Base-by-base conservation (phyloP, 495 filamentous ascomycete species). In the Aspergillus nanangensis region DNA sequence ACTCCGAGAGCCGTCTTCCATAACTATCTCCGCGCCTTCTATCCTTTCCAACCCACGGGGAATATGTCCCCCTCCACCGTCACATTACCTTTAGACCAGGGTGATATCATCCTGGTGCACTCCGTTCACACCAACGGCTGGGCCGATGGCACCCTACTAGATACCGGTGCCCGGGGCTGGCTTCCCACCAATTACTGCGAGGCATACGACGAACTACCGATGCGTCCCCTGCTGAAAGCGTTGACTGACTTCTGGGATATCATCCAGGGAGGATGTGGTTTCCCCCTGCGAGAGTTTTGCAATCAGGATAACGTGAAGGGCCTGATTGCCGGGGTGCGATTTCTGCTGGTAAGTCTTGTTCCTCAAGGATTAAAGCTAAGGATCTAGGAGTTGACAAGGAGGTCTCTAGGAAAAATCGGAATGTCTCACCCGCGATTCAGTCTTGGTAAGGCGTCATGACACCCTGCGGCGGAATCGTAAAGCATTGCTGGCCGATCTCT, bases 171-270 rank as follows among this genome's bases (percentile, higher is more conserved):
- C 45, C 80, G 94, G 55, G 94, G 94, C 45, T 99, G 94, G 94
- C 71, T 99, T 46, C 94, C 94, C 22, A 97, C 94, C 3, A 99
- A 99, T 63, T 97, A 97, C 62, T 99, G 94, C 71, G 89, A 96
- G 61, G 78, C 87, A 9, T 99, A 96, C 62, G 87, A 95, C 50
- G 85, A 89, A 37, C 74, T 88, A 17, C 81, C 87, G 40, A 92
- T 96, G 76, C 81, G 83, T 47, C 86, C 80, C 47, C 76, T 97
- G 23, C 74, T 99, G 20, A 88, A 87, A 49, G 90, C 93, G 2
- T 69, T 96, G 59, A 82, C 91, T 8, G 84, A 90, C 51, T 89
- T 97, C 47, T 97, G 91, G 88, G 93, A 97, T 60, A 75, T 95
- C 50, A 80, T 95, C 61, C 82, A 78, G 71, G 86, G 74, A 58